These are phyloP conservation scores for Dendrobium officinale DNA, from an alignment of 106 monocot species.

Conservation along the genomic window DNA sequence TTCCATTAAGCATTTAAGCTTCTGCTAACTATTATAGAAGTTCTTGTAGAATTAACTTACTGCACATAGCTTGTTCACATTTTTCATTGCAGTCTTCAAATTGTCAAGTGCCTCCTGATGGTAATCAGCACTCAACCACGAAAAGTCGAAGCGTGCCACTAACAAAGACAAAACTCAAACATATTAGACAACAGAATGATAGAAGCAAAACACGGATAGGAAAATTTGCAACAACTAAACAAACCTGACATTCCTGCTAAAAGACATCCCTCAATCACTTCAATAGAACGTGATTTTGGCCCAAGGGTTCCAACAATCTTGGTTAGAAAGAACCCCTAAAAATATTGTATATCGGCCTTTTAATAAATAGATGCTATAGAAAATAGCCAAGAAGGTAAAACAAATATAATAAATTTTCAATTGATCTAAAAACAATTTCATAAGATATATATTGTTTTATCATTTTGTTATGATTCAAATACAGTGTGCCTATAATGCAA, in stretches of 20 bases:
- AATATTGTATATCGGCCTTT: not conserved
- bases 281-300: constrained; percentile 65
- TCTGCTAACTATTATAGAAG: not conserved
- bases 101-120: constrained; percentile 89
- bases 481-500: not conserved
- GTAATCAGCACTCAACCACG: constrained; percentile 59
- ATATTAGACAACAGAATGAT: not conserved
- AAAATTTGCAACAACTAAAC: constrained; percentile 1
- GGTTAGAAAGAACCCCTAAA: constrained; percentile 52
- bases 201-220: not conserved
- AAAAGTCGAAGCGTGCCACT: constrained; percentile 94
- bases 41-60: constrained; percentile 32
- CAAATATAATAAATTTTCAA: not conserved
- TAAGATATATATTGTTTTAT: not conserved
- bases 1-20: not conserved
- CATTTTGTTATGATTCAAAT: not conserved
- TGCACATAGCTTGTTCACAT: constrained; percentile 74
- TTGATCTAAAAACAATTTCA: not conserved
- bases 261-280: constrained; percentile 60
- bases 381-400: not conserved
- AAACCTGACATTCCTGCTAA: constrained; percentile 80
- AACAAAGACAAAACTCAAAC: constrained; percentile 1
- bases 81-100: constrained; percentile 51
- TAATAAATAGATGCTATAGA: not conserved
- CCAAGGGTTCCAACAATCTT: constrained; percentile 75